Evolutionary conservation across 108 stramenopile genomes (phyloP), one percentile per base, ranked within the genome.

Genomic region (Parmales sp.): DNA sequence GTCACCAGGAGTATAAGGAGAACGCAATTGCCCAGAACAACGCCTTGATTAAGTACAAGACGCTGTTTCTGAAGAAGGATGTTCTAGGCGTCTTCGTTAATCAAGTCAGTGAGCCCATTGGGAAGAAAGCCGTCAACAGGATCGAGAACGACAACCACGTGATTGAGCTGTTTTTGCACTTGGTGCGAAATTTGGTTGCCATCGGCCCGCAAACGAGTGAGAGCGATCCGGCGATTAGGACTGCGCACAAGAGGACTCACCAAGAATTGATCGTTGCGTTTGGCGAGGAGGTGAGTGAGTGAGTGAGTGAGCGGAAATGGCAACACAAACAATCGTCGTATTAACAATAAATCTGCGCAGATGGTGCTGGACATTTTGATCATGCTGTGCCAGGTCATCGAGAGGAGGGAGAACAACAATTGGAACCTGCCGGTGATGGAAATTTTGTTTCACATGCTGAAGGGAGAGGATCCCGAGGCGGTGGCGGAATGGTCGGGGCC

Each of bases 381-480:
- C 38, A 82, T 89, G 0, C 65, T 93, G 28, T 83, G 81, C n/a
- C 84, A 85, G 64, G 88, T 88, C 16, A 81, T 90, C 68, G 86
- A 88, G 67, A 70, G 74, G 26, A 75, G 89, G 66, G 36, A 23
- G 38, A 48, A 41, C 86, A 8, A 2, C 16, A 20, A 82, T 25
- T 93, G 90, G 72, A 93, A 90, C 72, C 75, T 93, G 64, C 72
- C 90, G 20, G 34, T 90, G 50, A 89, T 93, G 91, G 91, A 92
- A 69, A 78, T 92, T 64, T 64, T 92, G 60, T 76, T 85, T 44
- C 81, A 78, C 51, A 38, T 92, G 68, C 70, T 89, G 63, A 78
- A 76, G 66, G 67, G 74, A 22, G 86, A 89, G n/a, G n/a, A n/a
- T n/a, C n/a, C n/a, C n/a, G n/a, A n/a, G n/a, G n/a, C n/a, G n/a